These are phyloP conservation scores for Ramalina intermedia DNA, from an alignment of 495 filamentous ascomycete genomes.

Conservation along the genomic window DNA sequence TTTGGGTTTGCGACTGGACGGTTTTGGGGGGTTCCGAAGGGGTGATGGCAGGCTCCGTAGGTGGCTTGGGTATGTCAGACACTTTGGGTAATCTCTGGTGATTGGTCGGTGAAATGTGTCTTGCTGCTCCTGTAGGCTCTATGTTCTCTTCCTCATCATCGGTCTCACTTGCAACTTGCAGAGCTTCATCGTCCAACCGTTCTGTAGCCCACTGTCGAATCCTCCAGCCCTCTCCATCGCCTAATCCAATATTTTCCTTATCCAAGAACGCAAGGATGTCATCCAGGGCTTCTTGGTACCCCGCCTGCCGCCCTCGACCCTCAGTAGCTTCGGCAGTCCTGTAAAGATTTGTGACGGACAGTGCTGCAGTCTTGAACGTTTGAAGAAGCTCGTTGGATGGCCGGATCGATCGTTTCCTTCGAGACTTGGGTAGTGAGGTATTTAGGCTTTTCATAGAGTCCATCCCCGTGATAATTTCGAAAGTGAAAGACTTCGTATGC, in stretches of 20 bases:
- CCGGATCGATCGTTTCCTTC: slow-evolving; percentile 34
- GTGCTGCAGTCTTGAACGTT: slow-evolving; percentile 79
- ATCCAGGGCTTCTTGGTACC: slow-evolving; percentile 89
- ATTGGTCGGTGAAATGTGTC: slow-evolving; percentile 45
- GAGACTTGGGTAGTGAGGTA: slow-evolving; percentile 42
- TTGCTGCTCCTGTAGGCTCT: slow-evolving; percentile 38
- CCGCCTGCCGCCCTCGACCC: slow-evolving; percentile 55
- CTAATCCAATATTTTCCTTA: slow-evolving; percentile 57
- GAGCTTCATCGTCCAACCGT: slow-evolving; percentile 45
- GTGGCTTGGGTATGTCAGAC: slow-evolving; percentile 20
- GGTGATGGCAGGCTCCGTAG: slow-evolving; percentile 25
- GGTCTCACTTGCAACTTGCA: slow-evolving; percentile 40
- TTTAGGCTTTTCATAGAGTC: slow-evolving; percentile 65
- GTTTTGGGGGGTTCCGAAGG: slow-evolving; percentile 31
- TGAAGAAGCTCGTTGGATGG: slow-evolving; percentile 70
- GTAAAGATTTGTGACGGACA: slow-evolving; percentile 93
- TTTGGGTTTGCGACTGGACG: slow-evolving; percentile 14
- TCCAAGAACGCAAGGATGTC: slow-evolving; percentile 78
- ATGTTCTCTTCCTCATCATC: slow-evolving; percentile 61
- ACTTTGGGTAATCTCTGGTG: slow-evolving; percentile 36
- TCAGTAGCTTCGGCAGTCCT: slow-evolving; percentile 71
- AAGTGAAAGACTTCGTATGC: not conserved
- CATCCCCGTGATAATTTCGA: slow-evolving; percentile 27
- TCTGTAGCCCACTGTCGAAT: slow-evolving; percentile 78
- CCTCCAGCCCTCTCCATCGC: slow-evolving; percentile 66